Conservation (phyloP, 1,284 basidiomycete species). For the Apiotrichum mycotoxinovorans region DNA sequence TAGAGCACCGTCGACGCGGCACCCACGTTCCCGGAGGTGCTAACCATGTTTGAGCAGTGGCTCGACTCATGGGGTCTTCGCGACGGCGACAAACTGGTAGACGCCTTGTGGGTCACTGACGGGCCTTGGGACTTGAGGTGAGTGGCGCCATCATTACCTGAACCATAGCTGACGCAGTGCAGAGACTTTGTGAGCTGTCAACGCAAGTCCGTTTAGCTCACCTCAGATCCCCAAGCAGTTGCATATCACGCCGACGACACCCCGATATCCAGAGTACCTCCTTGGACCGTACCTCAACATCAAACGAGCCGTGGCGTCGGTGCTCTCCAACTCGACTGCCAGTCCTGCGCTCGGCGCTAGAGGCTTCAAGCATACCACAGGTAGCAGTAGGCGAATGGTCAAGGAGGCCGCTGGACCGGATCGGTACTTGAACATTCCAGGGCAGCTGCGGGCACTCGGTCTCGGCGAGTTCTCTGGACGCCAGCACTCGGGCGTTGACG, state of each 20-base stretch:
- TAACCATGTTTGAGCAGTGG: constrained; percentile 65
- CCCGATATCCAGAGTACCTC: constrained; percentile 40
- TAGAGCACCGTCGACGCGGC: constrained; percentile 76
- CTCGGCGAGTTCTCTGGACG: constrained; percentile 66
- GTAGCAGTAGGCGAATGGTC: not conserved
- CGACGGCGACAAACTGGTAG: constrained; percentile 37
- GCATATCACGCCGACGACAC: constrained; percentile 42
- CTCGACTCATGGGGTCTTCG: constrained; percentile 54
- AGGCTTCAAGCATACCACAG: constrained; percentile 10
- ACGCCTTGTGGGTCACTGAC: constrained; percentile 55
- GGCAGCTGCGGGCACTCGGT: constrained; percentile 46
- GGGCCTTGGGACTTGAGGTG: constrained; percentile 51
- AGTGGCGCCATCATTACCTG: constrained; percentile 11
- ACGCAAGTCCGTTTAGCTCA: constrained; percentile 2
- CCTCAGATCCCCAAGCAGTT: constrained; percentile 47
- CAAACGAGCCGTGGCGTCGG: constrained; percentile 44
- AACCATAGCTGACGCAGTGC: constrained; percentile 11
- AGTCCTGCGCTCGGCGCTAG: not conserved
- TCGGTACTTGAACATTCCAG: constrained; percentile 43
- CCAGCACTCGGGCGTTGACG: constrained; percentile 81
- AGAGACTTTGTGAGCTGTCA: constrained; percentile 37
- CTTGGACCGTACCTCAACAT: constrained; percentile 46
- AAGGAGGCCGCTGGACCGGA: not conserved
- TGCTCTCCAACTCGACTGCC: constrained; percentile 31
- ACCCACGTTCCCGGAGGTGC: constrained; percentile 69